Evolutionary conservation across 768 basidiomycete genomes (phyloP), one percentile per base, ranked within the genome.

Genomic region (Lepiota venenata): DNA sequence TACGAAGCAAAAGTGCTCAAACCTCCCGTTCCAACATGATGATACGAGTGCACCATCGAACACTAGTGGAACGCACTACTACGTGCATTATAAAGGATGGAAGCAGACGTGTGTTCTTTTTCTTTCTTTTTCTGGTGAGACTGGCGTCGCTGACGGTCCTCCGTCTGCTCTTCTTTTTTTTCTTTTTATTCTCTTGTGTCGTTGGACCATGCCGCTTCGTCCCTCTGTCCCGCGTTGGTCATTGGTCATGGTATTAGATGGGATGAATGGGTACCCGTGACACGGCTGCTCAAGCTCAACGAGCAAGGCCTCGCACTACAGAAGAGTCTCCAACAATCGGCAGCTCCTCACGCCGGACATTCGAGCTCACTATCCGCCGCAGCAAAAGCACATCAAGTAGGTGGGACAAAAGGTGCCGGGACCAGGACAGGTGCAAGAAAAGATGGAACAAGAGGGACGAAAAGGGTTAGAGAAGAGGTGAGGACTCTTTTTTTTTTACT

Each of bases 51-150:
- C 85, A 0, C 75, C 81, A 39, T 77, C 81, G 4, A 82, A 84
- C 5, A 66, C 70, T 9, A 68, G 80, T 2, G 96, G 95, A 5
- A 82, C 84, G 3, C 92, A 96, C 63, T 98, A 92, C 71, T 87
- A 90, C 57, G 95, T 99, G 37, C 97, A 99, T 69, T 99, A 99
- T 78, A 97, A 98, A 70, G 97, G 97, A 8, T 99, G 97, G 97
- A 99, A 98, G 68, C 90, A 93, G 69, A 95, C 92, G 93, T 95
- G 66, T 60, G 83, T 74, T 18, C 21, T 29, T 29, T 47, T 58
- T 42, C 18, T 43, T 54, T n/a, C 48, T 14, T 40, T n/a, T n/a
- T n/a, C n/a, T n/a, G n/a, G n/a, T n/a, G n/a, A n/a, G n/a, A n/a
- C n/a, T n/a, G n/a, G n/a, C n/a, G n/a, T n/a, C n/a, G n/a, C n/a